phyloP scores from a whole-genome alignment of 768 basidiomycete species.

The Clavaria fumosa region DNA sequence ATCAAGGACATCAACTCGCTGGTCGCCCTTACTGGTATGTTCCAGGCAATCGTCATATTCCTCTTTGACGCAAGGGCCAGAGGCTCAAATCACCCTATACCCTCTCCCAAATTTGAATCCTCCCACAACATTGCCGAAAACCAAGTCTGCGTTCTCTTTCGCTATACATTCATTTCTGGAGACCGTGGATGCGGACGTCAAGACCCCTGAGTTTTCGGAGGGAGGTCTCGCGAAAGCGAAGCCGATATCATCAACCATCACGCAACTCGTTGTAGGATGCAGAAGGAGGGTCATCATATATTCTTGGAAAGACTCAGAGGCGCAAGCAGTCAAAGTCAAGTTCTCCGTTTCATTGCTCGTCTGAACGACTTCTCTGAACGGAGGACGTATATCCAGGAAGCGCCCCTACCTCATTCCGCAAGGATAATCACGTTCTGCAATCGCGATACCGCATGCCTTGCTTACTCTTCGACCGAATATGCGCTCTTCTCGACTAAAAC shows the following conservation, averaged over 20 bases:
- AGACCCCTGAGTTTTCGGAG: constrained; percentile 11
- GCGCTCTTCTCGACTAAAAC: constrained; percentile 54
- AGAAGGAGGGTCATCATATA: constrained; percentile 73
- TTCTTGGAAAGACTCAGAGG: constrained; percentile 74
- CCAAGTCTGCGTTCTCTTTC: constrained; percentile 75
- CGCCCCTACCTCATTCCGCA: constrained; percentile 77
- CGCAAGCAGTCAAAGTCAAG: constrained; percentile 58
- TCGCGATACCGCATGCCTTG: constrained; percentile 47
- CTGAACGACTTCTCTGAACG: too few species aligned
- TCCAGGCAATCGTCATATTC: not conserved
- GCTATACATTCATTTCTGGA: constrained; percentile 51
- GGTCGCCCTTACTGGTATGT: constrained; percentile 67
- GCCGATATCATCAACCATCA: constrained; percentile 52
- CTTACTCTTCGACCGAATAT: constrained; percentile 67
- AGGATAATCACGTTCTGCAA: constrained; percentile 65
- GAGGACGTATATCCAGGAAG: too few species aligned
- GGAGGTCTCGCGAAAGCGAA: constrained; percentile 21
- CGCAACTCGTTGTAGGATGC: constrained; percentile 73
- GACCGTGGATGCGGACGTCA: constrained; percentile 20
- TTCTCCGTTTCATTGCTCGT: too few species aligned
- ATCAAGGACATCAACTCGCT: constrained; percentile 79
- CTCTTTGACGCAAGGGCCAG: constrained; percentile 24
- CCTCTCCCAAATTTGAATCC: constrained; percentile 61
- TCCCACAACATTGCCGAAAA: constrained; percentile 55
- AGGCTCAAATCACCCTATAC: constrained; percentile 57